Percentiles rank a stretch among this genome's conserved stretches.
Evolutionary conservation across 371 early-diverging fungal genomes (phyloP).

Genomic region (Thermomucor indicae-seudaticae): DNA sequence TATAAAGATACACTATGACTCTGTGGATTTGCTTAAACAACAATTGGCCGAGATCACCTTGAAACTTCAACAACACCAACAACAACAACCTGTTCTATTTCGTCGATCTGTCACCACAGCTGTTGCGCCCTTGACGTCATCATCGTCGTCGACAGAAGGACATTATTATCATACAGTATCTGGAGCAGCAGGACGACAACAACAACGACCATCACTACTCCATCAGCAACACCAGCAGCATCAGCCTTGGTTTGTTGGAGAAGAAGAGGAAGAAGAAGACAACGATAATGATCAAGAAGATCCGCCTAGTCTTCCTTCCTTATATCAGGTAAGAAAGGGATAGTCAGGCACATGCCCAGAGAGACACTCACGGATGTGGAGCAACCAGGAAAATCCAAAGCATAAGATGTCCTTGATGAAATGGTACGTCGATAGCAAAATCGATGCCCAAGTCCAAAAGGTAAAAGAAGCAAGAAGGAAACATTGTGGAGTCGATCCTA

Average conservation of each 20-base stretch:
- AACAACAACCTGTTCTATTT: background rate
- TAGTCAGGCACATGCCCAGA: too few species aligned
- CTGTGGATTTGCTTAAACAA: constrained; percentile 3
- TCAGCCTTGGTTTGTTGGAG: too few species aligned
- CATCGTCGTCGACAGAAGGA: too few species aligned
- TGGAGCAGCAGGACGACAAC: too few species aligned
- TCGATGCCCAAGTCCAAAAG: constrained; percentile 19
- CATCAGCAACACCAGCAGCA: constrained; percentile 9
- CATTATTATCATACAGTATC: too few species aligned
- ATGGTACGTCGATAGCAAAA: constrained; percentile 18
- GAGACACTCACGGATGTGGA: background rate
- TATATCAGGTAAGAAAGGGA: background rate
- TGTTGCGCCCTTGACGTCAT: too few species aligned
- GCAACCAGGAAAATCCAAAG: constrained; percentile 2
- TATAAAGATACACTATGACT: too few species aligned
- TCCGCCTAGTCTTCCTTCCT: background rate
- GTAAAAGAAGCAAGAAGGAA: too few species aligned
- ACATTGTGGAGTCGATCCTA: too few species aligned
- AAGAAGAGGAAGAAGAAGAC: too few species aligned
- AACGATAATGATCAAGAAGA: too few species aligned
- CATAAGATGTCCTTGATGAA: constrained; percentile 15
- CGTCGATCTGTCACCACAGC: background rate
- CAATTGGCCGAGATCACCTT: constrained; percentile 11
- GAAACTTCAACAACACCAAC: background rate
- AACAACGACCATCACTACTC: constrained; percentile 2